Base-by-base conservation (phyloP, 176 grass and related monocot species). In the Elaeis guineensis region DNA sequence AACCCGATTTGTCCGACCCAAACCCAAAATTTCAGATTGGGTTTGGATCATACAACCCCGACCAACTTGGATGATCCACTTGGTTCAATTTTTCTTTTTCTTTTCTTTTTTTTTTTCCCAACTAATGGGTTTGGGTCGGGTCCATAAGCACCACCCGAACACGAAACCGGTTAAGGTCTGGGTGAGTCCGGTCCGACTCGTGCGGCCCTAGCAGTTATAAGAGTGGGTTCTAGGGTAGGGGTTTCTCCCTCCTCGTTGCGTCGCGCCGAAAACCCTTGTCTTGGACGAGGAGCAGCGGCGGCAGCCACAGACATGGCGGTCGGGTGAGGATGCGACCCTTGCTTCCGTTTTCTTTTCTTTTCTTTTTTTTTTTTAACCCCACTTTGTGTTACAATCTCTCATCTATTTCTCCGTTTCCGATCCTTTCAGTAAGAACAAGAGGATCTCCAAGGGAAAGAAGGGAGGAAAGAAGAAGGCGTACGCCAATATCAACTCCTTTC, bases 401-500 rank as follows among this genome's bases (percentile, higher is more conserved):
- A 16, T 17, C 17, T 17, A 0, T 50, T 9, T 59, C 17, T 52
- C 56, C 25, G 19, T 20, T 5, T 54, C 39, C 21, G 8, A 50
- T 58, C 15, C 21, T 80, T 80, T 78, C 44, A 89, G 92, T 0
- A 97, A 91, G 78, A 97, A 97, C 87, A 91, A 97, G 81, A 32
- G 92, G 57, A 97, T 97, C 61, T 85, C 78, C 52, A 91, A 97
- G 76, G 87, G 92, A 0, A 85, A 87, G 72, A 97, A 97, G 72
- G 91, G 91, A 1, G 76, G 77, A 0, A 96, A 96, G 80, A 96
- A 96, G 70, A 97, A 97, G 77, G 78, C 35, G 92, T 97, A 67
- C 58, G 87, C 5, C 6, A 19, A 15, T n/a, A 6, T 26, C 35
- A 12, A 44, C 35, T 12, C 0, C 16, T 14, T 2, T 12, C 16